Percentiles rank a stretch among this genome's conserved stretches.
Conservation (phyloP, 2,329 filamentous ascomycete species). For the Sporothrix luriei region DNA sequence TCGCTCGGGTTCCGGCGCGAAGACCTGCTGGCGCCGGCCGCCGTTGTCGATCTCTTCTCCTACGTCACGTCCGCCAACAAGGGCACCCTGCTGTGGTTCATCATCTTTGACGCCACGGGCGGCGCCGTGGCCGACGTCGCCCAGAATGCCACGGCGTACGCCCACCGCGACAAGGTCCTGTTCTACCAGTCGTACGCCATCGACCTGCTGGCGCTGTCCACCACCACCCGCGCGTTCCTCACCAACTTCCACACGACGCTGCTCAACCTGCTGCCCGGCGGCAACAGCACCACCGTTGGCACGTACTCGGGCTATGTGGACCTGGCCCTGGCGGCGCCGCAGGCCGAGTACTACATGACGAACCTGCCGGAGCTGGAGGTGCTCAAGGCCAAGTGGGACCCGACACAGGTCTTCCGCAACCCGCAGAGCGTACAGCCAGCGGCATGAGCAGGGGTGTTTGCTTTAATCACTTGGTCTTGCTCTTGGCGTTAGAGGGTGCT, state of each 20-base stretch:
- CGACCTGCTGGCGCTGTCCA: conserved; percentile 50
- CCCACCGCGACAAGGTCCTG: conserved; percentile 65
- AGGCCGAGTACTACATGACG: conserved; percentile 57
- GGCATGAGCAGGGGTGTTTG: not conserved
- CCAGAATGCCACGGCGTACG: conserved; percentile 60
- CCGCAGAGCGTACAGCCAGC: conserved; percentile 54
- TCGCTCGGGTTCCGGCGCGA: conserved; percentile 57
- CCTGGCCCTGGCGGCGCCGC: conserved; percentile 45
- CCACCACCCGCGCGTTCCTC: conserved; percentile 55
- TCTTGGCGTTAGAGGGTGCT: conserved; percentile 15
- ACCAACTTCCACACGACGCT: conserved; percentile 52
- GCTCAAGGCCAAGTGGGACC: conserved; percentile 58
- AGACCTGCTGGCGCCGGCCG: conserved; percentile 50
- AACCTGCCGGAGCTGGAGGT: conserved; percentile 52
- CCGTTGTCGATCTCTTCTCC: conserved; percentile 54
- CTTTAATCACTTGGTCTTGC: not conserved
- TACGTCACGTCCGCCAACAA: conserved; percentile 55
- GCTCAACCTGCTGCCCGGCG: conserved; percentile 44
- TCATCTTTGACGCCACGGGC: conserved; percentile 64
- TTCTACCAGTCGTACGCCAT: conserved; percentile 66
- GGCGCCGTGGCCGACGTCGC: conserved; percentile 62
- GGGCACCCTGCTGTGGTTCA: conserved; percentile 60
- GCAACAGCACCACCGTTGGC: conserved; percentile 41
- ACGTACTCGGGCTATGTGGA: conserved; percentile 68
- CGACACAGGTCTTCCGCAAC: conserved; percentile 59